phyloP scores from a whole-genome alignment of 768 basidiomycete genomes.

The Leccinum imitatum region DNA sequence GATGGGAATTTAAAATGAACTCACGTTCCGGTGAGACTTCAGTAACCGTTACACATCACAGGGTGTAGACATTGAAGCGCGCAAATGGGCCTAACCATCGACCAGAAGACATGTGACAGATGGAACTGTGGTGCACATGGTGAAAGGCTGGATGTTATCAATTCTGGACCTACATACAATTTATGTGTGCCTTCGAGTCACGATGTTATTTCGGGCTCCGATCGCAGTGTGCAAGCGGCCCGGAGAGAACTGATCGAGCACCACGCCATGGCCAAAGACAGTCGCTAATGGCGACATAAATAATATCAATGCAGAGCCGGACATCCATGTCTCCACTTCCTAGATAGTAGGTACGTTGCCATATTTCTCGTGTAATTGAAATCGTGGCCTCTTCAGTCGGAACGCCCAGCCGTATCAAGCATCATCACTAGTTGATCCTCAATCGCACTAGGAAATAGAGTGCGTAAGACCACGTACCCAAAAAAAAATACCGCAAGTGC shows the following conservation, averaged over 20 bases:
- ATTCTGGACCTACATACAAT: background rate
- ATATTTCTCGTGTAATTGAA: background rate
- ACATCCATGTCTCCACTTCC: background rate
- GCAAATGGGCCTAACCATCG: background rate
- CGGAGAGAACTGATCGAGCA: background rate
- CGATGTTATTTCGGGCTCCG: background rate
- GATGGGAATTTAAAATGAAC: background rate
- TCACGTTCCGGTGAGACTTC: background rate
- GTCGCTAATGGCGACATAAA: background rate
- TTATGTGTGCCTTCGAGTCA: background rate
- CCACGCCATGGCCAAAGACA: too few relatives aligned
- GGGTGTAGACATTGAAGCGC: background rate
- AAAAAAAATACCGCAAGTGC: background rate
- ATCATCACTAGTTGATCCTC: background rate
- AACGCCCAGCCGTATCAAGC: background rate
- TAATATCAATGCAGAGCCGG: background rate
- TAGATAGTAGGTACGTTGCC: background rate
- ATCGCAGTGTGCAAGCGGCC: background rate
- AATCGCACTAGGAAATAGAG: background rate
- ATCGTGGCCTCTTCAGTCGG: background rate
- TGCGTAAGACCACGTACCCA: background rate
- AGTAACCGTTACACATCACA: background rate
- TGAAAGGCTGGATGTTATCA: background rate
- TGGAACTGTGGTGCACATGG: background rate
- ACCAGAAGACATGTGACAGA: background rate